phyloP scores from a whole-genome alignment of 352 stramenopile species.

The Elongisporangium prolatum region DNA sequence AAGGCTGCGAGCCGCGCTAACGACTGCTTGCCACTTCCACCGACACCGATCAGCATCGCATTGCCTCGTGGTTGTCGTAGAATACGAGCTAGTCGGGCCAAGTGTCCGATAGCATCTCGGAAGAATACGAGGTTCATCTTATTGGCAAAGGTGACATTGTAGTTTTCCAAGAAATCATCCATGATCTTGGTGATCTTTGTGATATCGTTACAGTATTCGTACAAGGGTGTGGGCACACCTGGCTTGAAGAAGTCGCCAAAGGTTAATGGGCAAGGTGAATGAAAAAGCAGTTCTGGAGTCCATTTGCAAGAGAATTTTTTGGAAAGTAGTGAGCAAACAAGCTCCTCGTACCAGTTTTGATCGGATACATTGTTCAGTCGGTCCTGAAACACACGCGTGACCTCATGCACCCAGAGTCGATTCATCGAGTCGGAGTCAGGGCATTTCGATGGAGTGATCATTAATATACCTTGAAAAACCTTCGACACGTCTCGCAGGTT shows the following conservation, averaged over 20 bases:
- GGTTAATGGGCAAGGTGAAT: slow-evolving; percentile 77
- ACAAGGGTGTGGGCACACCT: slow-evolving; percentile 64
- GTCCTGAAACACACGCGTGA: slow-evolving; percentile 91
- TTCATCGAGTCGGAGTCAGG: slow-evolving; percentile 80
- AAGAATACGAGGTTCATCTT: slow-evolving; percentile 98
- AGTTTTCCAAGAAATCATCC: slow-evolving; percentile 92
- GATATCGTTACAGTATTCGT: slow-evolving; percentile 84
- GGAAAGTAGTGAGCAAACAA: slow-evolving; percentile 78
- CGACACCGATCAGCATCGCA: slow-evolving; percentile 95
- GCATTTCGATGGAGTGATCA: slow-evolving; percentile 87
- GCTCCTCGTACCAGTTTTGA: slow-evolving; percentile 89
- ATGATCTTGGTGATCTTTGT: slow-evolving; percentile 82
- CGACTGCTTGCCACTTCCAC: slow-evolving; percentile 92
- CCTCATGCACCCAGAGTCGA: slow-evolving; percentile 92
- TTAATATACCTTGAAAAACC: slow-evolving; percentile 95
- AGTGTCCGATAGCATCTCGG: slow-evolving; percentile 88
- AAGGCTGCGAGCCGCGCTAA: slow-evolving; percentile 89
- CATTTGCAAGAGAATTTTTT: slow-evolving; percentile 77
- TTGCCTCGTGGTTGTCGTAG: slow-evolving; percentile 91
- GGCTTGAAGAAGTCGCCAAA: slow-evolving; percentile 93
- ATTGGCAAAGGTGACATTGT: slow-evolving; percentile 92
- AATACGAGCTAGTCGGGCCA: slow-evolving; percentile 87
- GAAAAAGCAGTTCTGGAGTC: slow-evolving; percentile 83
- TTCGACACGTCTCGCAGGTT: slow-evolving; percentile 95
- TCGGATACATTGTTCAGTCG: slow-evolving; percentile 87